phyloP scores from a whole-genome alignment of 2,329 filamentous ascomycete genomes.

The Rhinocladiella similis region DNA sequence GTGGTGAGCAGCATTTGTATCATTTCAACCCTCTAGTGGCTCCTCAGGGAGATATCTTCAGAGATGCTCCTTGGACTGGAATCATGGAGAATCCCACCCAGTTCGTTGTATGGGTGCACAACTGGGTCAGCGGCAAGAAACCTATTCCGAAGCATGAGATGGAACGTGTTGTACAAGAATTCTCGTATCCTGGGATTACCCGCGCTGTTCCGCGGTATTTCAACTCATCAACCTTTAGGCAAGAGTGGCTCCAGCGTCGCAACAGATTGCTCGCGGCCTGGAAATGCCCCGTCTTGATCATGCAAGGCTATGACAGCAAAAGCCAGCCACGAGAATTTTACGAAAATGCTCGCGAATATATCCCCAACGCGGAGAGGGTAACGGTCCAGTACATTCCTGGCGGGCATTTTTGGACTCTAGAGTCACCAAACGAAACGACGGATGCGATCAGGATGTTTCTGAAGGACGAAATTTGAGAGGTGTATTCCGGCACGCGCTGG shows the following conservation, averaged over 20 bases:
- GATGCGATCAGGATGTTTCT: not conserved
- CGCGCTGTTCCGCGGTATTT: slow-evolving; percentile 15
- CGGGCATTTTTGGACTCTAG: slow-evolving; percentile 18
- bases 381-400: slow-evolving; percentile 1
- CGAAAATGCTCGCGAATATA: not conserved
- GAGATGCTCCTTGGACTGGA: slow-evolving; percentile 9
- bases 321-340: slow-evolving; percentile 4
- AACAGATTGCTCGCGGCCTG: slow-evolving; percentile 5
- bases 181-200: slow-evolving; percentile 1
- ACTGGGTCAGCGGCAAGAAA: not conserved
- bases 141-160: slow-evolving; percentile 4
- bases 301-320: slow-evolving; percentile 6
- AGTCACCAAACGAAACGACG: slow-evolving; percentile 5
- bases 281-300: slow-evolving; percentile 10
- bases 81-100: slow-evolving; percentile 2
- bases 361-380: not conserved
- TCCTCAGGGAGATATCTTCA: slow-evolving; percentile 17
- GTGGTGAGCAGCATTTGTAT: slow-evolving; percentile 16
- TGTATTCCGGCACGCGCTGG: too few relatives aligned
- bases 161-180: slow-evolving; percentile 12
- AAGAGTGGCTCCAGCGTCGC: slow-evolving; percentile 14
- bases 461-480: not conserved
- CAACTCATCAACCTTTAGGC: slow-evolving; percentile 14
- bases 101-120: slow-evolving; percentile 4
- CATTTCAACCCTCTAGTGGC: slow-evolving; percentile 12